phyloP scores from a whole-genome alignment of 2,329 filamentous ascomycete species.

The Diaporthe batatas region DNA sequence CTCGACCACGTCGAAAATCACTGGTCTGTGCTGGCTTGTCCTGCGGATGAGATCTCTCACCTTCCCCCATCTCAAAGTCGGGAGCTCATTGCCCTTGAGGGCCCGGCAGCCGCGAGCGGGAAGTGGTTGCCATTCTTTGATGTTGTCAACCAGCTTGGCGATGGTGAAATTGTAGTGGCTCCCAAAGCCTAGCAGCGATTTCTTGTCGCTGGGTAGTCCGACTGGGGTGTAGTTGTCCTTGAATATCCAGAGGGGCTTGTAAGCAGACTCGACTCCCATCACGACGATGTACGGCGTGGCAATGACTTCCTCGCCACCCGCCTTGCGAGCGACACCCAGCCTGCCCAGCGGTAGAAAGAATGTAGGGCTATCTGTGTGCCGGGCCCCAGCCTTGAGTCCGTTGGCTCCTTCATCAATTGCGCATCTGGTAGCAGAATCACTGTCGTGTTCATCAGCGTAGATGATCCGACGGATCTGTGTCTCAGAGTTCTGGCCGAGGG shows the following conservation, averaged over 20 bases:
- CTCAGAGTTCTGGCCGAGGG: background rate
- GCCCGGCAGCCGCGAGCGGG: background rate
- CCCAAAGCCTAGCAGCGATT: background rate
- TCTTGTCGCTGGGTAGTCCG: background rate
- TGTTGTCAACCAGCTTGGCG: constrained; percentile 14
- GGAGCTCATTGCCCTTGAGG: background rate
- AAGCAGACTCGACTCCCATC: constrained; percentile 1
- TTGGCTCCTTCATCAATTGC: too few species aligned
- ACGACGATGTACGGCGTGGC: background rate
- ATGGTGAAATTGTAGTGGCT: background rate
- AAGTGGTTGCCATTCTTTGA: background rate
- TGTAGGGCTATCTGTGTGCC: background rate
- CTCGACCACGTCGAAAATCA: background rate
- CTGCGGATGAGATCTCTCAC: background rate
- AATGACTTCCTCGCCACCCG: background rate
- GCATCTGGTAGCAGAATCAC: too few species aligned
- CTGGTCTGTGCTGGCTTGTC: background rate
- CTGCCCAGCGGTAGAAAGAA: constrained; percentile 36
- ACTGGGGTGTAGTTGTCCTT: background rate
- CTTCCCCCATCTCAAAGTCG: background rate
- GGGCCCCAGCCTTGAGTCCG: background rate
- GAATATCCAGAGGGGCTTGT: constrained; percentile 19
- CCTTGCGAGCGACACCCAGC: background rate
- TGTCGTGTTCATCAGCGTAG: background rate
- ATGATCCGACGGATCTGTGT: background rate